phyloP scores from a whole-genome alignment of 228 moss, liverwort and hornwort species.

The Sphagnum fallax region DNA sequence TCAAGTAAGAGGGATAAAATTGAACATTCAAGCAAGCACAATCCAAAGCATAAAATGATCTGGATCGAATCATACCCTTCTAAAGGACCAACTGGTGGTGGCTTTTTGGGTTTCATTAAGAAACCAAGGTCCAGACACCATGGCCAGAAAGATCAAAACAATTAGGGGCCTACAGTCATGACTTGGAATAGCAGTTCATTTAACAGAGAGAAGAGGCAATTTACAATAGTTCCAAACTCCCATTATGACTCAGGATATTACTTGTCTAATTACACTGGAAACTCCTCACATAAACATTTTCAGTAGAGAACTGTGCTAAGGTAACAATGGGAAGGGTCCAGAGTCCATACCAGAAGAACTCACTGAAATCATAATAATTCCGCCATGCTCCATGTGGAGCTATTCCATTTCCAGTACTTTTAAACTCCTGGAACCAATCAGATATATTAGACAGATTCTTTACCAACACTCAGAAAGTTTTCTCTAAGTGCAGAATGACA shows the following conservation, averaged over 20 bases:
- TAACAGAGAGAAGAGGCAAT: not conserved
- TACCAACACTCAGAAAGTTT: not conserved
- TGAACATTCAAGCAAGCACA: too few species aligned
- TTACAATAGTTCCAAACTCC: not conserved
- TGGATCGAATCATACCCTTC: not conserved
- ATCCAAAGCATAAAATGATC: not conserved
- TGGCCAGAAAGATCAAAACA: slow-evolving; percentile 85
- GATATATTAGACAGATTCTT: not conserved
- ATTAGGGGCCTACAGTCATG: slow-evolving; percentile 53
- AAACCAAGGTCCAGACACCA: slow-evolving; percentile 76
- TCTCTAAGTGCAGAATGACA: not conserved
- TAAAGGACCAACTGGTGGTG: not conserved
- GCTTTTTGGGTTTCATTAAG: slow-evolving; percentile 46
- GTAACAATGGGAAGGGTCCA: not conserved
- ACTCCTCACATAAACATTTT: not conserved
- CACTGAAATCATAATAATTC: slow-evolving; percentile 97
- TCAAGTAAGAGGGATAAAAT: too few species aligned
- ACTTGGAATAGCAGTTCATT: too few species aligned
- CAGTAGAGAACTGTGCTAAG: not conserved
- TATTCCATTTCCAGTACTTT: slow-evolving; percentile 58
- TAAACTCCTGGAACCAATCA: slow-evolving; percentile 58
- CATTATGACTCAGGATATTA: not conserved
- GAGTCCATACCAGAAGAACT: slow-evolving; percentile 71
- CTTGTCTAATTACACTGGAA: not conserved
- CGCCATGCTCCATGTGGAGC: slow-evolving; percentile 90